Evolutionary conservation across 805 yeast genomes (phyloP), one percentile per base, ranked within the genome.

Genomic region (Candida peoriensis): DNA sequence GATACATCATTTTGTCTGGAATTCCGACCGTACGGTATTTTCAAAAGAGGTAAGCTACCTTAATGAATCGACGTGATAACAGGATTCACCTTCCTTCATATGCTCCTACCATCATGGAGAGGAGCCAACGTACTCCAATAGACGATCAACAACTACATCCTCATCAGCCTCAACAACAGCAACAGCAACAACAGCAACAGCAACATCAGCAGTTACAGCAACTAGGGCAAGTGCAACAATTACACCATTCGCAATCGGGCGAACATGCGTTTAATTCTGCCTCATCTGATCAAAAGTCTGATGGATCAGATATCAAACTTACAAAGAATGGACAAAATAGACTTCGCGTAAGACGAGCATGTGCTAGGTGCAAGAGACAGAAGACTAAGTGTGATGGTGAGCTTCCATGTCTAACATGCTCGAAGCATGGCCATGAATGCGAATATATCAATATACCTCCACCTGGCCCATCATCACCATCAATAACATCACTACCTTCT

Each of bases 311-410:
- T 10, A 17, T 13, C 20, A 33, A 32, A n/a, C 19, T 36, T 11
- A 32, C 34, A 6, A 38, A 38, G 23, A 18, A 14, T 12, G 45
- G 40, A 11, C 22, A 17, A 8, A 28, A 17, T 9, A 33, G 45
- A 23, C 4, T 35, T 11, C 51, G 77, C 29, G 79, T 73, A 8
- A 57, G 62, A 34, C 68, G 63, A 41, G 82, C 81, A 1, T 76
- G 82, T 43, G 73, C 68, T 34, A 58, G 76, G 16, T 76, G 82
- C 50, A 60, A 76, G 37, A 55, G 60, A 24, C 76, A 71, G 40
- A 75, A 76, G 52, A 71, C 72, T 38, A 76, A 76, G 45, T 76
- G 82, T 50, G 64, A 74, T 33, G 80, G 80, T 5, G 58, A 62
- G 12, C 44, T 43, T 28, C 81, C 81, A 8, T 76, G 82, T 41